Evolutionary conservation across 495 filamentous ascomycete genomes (phyloP).

Genomic region (Collariella sp.): DNA sequence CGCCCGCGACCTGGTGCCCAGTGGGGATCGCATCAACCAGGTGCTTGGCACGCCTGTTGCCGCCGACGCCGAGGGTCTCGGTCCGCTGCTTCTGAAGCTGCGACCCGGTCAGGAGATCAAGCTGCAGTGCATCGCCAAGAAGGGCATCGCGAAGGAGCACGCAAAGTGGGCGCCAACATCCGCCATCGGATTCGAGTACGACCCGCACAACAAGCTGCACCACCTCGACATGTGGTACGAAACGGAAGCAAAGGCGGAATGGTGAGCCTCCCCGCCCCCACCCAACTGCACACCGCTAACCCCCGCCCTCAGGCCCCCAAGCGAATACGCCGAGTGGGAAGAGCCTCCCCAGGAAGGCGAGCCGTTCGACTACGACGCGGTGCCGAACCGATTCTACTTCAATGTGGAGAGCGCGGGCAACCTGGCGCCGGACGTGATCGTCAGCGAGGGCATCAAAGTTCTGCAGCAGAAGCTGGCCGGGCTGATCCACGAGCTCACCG

Average conservation of each 20-base stretch:
- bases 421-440: slow-evolving; percentile 76
- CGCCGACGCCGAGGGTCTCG: slow-evolving; percentile 68
- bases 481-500: slow-evolving; percentile 66
- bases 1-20: slow-evolving; percentile 72
- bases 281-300: too few relatives aligned
- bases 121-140: slow-evolving; percentile 89
- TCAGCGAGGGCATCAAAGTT: slow-evolving; percentile 81
- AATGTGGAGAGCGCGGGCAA: slow-evolving; percentile 85
- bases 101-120: slow-evolving; percentile 79
- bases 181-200: slow-evolving; percentile 95
- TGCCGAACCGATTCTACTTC: slow-evolving; percentile 77
- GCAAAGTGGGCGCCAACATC: slow-evolving; percentile 91
- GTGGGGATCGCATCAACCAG: slow-evolving; percentile 56
- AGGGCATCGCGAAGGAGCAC: slow-evolving; percentile 97
- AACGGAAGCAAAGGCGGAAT: slow-evolving; percentile 72
- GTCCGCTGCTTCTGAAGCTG: slow-evolving; percentile 79
- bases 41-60: slow-evolving; percentile 71
- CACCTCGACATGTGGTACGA: slow-evolving; percentile 95
- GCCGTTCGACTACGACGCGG: slow-evolving; percentile 83
- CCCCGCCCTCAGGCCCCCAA: slow-evolving; percentile 68
- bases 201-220: slow-evolving; percentile 85
- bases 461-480: slow-evolving; percentile 82
- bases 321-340: slow-evolving; percentile 80
- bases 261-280: slow-evolving; percentile 49
- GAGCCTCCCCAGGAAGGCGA: slow-evolving; percentile 70